Evolutionary conservation across 202 grass and related monocot genomes (phyloP).

Genomic region (Dendrocalamus latiflorus): DNA sequence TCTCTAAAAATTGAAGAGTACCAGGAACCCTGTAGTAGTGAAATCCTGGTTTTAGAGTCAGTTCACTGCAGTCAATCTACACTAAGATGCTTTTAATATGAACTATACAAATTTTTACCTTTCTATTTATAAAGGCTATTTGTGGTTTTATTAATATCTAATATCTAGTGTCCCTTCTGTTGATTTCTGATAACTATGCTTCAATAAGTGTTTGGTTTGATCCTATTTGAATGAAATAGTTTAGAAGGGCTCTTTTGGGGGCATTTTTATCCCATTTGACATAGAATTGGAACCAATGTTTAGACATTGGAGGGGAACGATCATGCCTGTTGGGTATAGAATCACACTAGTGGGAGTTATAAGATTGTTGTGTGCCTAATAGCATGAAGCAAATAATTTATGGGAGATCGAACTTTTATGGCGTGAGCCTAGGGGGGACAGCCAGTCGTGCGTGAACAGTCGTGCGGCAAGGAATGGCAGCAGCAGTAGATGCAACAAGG

Average conservation of each 20-base stretch:
- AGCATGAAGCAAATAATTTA: background rate
- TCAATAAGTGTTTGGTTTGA: background rate
- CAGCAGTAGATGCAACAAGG: no score
- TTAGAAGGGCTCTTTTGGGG: background rate
- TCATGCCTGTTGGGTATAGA: background rate
- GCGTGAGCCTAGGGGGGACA: no score
- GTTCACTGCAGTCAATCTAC: background rate
- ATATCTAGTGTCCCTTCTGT: background rate
- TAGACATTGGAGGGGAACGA: background rate
- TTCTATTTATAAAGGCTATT: background rate
- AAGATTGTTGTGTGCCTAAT: background rate
- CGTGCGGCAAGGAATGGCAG: no score
- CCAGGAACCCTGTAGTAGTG: background rate
- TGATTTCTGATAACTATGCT: background rate
- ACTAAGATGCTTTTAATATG: background rate
- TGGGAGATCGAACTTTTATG: background rate
- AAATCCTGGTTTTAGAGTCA: background rate
- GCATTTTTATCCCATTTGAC: background rate
- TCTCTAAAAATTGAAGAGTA: background rate
- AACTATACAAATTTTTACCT: background rate
- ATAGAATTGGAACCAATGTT: background rate
- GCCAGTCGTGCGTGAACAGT: no score
- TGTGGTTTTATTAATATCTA: background rate
- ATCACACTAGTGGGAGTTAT: background rate
- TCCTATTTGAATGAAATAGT: background rate